A percentile compares a stretch with the other conserved stretches of the same genome.
phyloP scores from a whole-genome alignment of 169 alveolate species.

The Cryptosporidium meleagridis region DNA sequence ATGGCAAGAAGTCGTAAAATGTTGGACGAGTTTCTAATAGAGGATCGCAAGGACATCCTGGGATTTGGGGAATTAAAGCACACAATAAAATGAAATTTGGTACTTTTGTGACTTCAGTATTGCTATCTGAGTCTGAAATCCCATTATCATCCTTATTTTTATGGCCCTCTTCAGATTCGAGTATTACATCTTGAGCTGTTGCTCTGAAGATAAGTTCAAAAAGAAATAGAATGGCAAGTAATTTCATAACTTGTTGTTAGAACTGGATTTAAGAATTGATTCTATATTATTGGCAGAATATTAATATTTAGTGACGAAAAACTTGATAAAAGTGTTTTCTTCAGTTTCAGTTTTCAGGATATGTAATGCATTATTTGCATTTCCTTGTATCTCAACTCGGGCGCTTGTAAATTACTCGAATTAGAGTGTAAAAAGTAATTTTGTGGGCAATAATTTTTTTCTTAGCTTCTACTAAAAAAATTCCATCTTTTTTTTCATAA shows the following conservation, averaged over 20 bases:
- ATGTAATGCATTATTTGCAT: constrained; percentile 48
- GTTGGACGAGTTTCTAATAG: constrained; percentile 68
- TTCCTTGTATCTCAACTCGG: constrained; percentile 50
- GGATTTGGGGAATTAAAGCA: constrained; percentile 74
- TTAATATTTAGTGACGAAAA: not conserved
- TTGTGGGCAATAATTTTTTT: not conserved
- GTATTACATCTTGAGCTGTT: constrained; percentile 57
- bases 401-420: constrained; percentile 75
- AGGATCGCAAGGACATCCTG: constrained; percentile 74
- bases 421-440: constrained; percentile 1
- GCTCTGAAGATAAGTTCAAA: constrained; percentile 27
- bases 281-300: not conserved
- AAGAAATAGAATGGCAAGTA: constrained; percentile 19
- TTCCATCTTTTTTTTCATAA: too few relatives aligned
- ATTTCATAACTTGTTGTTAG: constrained; percentile 7
- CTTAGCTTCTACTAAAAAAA: too few relatives aligned
- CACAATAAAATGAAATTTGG: constrained; percentile 69
- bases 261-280: not conserved
- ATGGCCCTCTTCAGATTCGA: constrained; percentile 70
- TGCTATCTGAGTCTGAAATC: constrained; percentile 2
- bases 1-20: constrained; percentile 47
- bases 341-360: not conserved
- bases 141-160: constrained; percentile 61
- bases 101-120: constrained; percentile 16
- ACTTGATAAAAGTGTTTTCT: constrained; percentile 7